phyloP scores from a whole-genome alignment of 331 rosid species.

The Stylosanthes scabra region DNA sequence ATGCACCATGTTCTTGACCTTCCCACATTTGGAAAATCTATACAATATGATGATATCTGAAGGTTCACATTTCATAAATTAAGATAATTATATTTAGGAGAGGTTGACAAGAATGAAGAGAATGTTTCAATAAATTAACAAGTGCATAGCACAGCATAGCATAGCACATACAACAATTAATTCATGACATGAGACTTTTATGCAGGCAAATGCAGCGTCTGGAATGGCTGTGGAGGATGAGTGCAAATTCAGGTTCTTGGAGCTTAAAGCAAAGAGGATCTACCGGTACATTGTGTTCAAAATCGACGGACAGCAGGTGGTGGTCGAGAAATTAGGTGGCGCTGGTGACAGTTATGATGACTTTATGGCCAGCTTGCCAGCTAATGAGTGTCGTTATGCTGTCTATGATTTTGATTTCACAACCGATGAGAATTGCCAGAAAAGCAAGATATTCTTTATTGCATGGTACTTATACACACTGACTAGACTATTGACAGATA shows the following conservation, averaged over 20 bases:
- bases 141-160: neutral
- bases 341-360: conserved; percentile 61
- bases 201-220: conserved; percentile 76
- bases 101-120: neutral
- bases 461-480: conserved; percentile 59
- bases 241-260: conserved; percentile 75
- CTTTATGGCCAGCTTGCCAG: conserved; percentile 65
- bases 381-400: conserved; percentile 79
- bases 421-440: conserved; percentile 73
- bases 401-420: conserved; percentile 79
- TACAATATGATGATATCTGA: neutral
- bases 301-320: conserved; percentile 70
- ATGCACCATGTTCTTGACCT: conserved; percentile 4
- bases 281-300: conserved; percentile 72
- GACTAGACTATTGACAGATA: neutral
- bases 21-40: neutral
- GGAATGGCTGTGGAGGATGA: conserved; percentile 72
- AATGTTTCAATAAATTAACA: neutral
- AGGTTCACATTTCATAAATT: conserved; percentile 13
- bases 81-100: neutral
- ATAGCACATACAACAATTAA: neutral
- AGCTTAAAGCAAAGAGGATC: conserved; percentile 71
- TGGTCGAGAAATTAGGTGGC: conserved; percentile 67
- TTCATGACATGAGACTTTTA: conserved; percentile 23
- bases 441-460: conserved; percentile 65